phyloP scores from a whole-genome alignment of 106 monocot genomes.

The Apostasia ramifera region DNA sequence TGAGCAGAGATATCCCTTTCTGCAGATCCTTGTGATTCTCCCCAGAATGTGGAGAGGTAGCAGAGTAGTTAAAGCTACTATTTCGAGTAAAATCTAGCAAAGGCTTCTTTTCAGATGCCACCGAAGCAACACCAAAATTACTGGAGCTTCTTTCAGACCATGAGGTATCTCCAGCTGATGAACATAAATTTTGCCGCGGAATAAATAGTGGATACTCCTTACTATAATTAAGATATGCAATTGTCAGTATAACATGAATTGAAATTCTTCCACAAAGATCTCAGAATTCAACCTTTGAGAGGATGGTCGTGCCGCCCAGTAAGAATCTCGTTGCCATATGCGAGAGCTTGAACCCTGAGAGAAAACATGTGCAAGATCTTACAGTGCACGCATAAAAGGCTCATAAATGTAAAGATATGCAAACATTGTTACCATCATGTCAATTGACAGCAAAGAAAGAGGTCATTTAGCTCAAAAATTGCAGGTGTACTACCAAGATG shows the following conservation, averaged over 20 bases:
- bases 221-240: constrained; percentile 24
- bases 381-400: too few species aligned
- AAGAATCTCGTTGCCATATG: constrained; percentile 92
- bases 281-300: constrained; percentile 61
- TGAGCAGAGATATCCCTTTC: constrained; percentile 87
- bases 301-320: constrained; percentile 86
- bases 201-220: constrained; percentile 93
- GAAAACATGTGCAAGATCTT: too few species aligned
- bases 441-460: too few species aligned
- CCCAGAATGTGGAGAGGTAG: constrained; percentile 57
- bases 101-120: constrained; percentile 68
- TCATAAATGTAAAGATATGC: too few species aligned
- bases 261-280: background rate
- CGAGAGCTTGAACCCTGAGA: constrained; percentile 90
- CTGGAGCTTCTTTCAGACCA: constrained; percentile 76
- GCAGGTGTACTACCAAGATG: too few species aligned
- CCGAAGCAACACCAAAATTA: constrained; percentile 85
- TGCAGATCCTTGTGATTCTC: constrained; percentile 81
- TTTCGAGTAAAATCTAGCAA: constrained; percentile 35
- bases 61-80: constrained; percentile 55
- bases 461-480: too few species aligned
- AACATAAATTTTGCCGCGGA: constrained; percentile 70
- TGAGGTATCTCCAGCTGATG: constrained; percentile 62
- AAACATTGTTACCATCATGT: too few species aligned
- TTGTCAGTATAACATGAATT: background rate